Percentiles rank a stretch among this genome's conserved stretches.
Conservation (phyloP, 371 early-diverging fungal genomes). For the Mucor indicus region DNA sequence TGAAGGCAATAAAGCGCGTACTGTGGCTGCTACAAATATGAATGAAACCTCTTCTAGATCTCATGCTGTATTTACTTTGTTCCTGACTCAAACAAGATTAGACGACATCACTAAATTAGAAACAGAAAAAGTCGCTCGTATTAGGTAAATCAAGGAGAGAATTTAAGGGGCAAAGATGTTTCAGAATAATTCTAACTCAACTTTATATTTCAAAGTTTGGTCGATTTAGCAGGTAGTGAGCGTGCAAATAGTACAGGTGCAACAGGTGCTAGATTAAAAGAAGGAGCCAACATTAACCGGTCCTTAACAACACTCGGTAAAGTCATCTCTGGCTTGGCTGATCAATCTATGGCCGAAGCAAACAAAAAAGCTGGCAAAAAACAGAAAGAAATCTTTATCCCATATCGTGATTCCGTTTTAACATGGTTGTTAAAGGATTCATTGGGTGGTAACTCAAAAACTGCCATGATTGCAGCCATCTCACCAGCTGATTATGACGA, state of each 20-base stretch:
- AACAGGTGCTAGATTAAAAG: slow-evolving; percentile 93
- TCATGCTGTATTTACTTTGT: slow-evolving; percentile 93
- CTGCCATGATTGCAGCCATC: slow-evolving; percentile 90
- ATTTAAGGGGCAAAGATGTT: background rate
- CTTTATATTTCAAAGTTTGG: slow-evolving; percentile 44
- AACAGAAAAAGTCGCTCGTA: slow-evolving; percentile 76
- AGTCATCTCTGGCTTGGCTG: slow-evolving; percentile 95
- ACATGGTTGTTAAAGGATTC: slow-evolving; percentile 96
- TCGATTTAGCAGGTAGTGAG: slow-evolving; percentile 95
- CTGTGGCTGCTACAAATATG: slow-evolving; percentile 96
- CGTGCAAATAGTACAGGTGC: slow-evolving; percentile 95
- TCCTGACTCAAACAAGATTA: slow-evolving; percentile 66
- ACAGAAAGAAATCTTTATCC: slow-evolving; percentile 65
- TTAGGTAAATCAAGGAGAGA: slow-evolving; percentile 32
- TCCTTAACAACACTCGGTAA: slow-evolving; percentile 96
- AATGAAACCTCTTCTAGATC: slow-evolving; percentile 92
- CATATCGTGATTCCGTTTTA: slow-evolving; percentile 90
- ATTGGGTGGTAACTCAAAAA: slow-evolving; percentile 91
- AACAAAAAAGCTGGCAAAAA: slow-evolving; percentile 40
- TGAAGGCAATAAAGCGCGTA: slow-evolving; percentile 87
- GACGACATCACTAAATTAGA: slow-evolving; percentile 61
- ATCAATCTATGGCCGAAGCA: slow-evolving; percentile 51
- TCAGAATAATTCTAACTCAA: background rate
- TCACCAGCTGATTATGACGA: slow-evolving; percentile 84
- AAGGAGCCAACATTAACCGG: slow-evolving; percentile 98